Conservation (phyloP, 805 yeast genomes). For the Metschnikowia peoriensis region DNA sequence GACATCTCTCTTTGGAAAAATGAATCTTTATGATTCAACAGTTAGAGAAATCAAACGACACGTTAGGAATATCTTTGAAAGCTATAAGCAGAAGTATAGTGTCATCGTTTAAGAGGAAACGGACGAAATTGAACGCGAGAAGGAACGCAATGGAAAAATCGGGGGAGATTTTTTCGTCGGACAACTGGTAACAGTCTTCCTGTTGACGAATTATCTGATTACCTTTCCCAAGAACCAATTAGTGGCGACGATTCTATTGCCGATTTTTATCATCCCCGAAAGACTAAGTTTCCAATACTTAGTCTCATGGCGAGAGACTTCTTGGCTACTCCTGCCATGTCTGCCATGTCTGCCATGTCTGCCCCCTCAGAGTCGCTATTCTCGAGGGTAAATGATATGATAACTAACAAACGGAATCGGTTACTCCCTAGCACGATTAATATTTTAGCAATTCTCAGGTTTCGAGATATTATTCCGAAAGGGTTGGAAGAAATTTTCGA, state of each 20-base stretch:
- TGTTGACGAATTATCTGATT: no score
- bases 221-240: no score
- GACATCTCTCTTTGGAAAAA: neutral
- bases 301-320: conserved; percentile 2
- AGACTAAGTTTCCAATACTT: neutral
- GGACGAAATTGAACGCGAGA: no score
- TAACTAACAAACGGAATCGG: neutral
- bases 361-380: neutral
- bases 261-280: no score
- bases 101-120: no score
- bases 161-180: no score
- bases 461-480: neutral
- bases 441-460: neutral
- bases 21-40: neutral
- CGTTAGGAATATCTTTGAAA: neutral
- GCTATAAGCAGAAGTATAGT: neutral
- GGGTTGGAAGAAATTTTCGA: no score
- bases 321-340: conserved; percentile 1
- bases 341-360: no score
- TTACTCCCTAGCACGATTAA: neutral
- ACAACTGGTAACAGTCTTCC: no score
- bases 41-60: neutral
- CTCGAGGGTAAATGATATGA: neutral
- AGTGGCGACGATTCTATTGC: neutral
- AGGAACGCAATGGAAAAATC: no score